Evolutionary conservation across 352 stramenopile genomes (phyloP).

Genomic region (Phytophthora niederhauseri): DNA sequence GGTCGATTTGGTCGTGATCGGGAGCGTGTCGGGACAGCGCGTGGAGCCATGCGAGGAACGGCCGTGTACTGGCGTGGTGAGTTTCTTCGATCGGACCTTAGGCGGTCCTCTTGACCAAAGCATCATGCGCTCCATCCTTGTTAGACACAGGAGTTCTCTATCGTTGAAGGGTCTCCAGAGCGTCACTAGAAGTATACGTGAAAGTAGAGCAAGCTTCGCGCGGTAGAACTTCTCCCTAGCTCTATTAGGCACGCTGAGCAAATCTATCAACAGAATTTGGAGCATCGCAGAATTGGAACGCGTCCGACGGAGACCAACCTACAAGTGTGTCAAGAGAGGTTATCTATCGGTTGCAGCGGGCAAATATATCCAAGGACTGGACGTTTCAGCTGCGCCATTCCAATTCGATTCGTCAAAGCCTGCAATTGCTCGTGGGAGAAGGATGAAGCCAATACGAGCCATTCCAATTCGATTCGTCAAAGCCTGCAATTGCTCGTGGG

Average conservation of each 20-base stretch:
- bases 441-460: neutral
- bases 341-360: neutral
- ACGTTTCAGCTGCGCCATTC: neutral
- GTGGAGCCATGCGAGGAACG: constrained; percentile 23
- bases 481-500: neutral
- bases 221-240: neutral
- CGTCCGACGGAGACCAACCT: neutral
- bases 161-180: neutral
- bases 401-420: neutral
- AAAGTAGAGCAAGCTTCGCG: neutral
- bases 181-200: neutral
- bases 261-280: too few species aligned
- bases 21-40: constrained; percentile 4
- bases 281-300: neutral
- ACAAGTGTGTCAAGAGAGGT: neutral
- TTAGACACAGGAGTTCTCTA: neutral
- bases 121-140: neutral
- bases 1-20: constrained; percentile 22
- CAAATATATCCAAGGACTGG: neutral
- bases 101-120: constrained; percentile 7
- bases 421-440: too few species aligned
- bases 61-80: constrained; percentile 15
- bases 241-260: too few species aligned
- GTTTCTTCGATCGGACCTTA: constrained; percentile 16
- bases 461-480: neutral